Evolutionary conservation across 345 rosid species (phyloP).

Genomic region (Eucalyptus paniculata): DNA sequence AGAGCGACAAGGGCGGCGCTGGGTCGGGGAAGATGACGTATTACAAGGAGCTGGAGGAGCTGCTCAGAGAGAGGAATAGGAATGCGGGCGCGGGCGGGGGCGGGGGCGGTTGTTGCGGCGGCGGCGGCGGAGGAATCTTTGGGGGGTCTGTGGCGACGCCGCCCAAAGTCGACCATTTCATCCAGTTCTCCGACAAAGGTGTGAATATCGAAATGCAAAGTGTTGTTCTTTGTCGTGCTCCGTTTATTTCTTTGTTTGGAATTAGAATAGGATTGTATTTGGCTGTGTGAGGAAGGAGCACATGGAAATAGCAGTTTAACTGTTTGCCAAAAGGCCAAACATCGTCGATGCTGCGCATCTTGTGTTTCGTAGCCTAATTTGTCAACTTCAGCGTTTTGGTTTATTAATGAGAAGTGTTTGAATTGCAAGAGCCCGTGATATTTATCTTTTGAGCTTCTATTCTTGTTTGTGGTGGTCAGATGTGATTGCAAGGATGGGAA

Average conservation of each 20-base stretch:
- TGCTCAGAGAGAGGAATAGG: conserved; percentile 76
- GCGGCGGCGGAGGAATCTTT: background rate
- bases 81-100: conserved; percentile 9
- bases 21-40: conserved; percentile 90
- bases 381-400: background rate
- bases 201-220: background rate
- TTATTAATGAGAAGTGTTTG: background rate
- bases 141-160: background rate
- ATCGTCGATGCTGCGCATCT: background rate
- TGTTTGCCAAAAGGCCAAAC: background rate
- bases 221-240: background rate
- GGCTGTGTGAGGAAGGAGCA: background rate
- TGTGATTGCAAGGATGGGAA: background rate
- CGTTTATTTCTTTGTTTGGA: background rate
- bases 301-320: background rate
- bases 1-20: conserved; percentile 14
- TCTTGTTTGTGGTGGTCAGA: background rate
- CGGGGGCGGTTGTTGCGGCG: background rate
- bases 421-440: background rate
- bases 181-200: conserved; percentile 95
- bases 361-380: background rate
- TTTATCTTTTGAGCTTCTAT: background rate
- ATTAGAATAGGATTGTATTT: background rate
- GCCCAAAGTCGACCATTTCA: conserved; percentile 74
- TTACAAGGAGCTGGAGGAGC: conserved; percentile 92